Conservation (phyloP, 75 land plant genomes). For the Adiantum capillusveneris region DNA sequence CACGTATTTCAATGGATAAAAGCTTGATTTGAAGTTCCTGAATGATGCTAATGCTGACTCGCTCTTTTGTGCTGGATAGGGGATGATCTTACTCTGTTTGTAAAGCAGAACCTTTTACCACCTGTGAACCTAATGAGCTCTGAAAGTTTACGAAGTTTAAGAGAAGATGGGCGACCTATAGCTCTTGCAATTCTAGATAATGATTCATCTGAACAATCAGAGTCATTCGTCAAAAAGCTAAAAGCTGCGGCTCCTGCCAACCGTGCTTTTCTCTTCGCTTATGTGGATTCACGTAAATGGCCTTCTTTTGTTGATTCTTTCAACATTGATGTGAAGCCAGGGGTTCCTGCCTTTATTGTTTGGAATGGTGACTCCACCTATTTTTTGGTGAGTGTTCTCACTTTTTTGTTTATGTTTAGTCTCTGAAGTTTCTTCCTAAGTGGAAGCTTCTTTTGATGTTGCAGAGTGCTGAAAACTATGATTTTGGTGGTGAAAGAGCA, state of each 20-base stretch:
- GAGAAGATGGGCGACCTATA: slow-evolving; percentile 64
- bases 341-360: slow-evolving; percentile 60
- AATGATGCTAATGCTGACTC: too few relatives aligned
- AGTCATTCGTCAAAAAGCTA: slow-evolving; percentile 49
- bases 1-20: too few relatives aligned
- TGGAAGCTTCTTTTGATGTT: background rate
- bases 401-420: background rate
- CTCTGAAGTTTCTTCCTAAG: background rate
- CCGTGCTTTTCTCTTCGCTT: slow-evolving; percentile 67
- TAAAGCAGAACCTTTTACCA: slow-evolving; percentile 67
- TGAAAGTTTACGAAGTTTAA: slow-evolving; percentile 51
- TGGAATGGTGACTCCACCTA: slow-evolving; percentile 71
- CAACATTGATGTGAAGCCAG: slow-evolving; percentile 27
- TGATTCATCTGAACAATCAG: slow-evolving; percentile 39
- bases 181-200: slow-evolving; percentile 60
- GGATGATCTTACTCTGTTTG: slow-evolving; percentile 49
- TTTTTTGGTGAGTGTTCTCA: slow-evolving; percentile 30
- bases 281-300: slow-evolving; percentile 54
- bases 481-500: slow-evolving; percentile 32
- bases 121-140: slow-evolving; percentile 40
- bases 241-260: slow-evolving; percentile 79
- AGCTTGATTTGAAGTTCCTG: too few relatives aligned
- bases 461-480: slow-evolving; percentile 48
- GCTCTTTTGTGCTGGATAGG: slow-evolving; percentile 24
- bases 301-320: slow-evolving; percentile 56